These are phyloP conservation scores for Sugiyamaella marilandica DNA, from an alignment of 805 yeast species.

Conservation along the genomic window DNA sequence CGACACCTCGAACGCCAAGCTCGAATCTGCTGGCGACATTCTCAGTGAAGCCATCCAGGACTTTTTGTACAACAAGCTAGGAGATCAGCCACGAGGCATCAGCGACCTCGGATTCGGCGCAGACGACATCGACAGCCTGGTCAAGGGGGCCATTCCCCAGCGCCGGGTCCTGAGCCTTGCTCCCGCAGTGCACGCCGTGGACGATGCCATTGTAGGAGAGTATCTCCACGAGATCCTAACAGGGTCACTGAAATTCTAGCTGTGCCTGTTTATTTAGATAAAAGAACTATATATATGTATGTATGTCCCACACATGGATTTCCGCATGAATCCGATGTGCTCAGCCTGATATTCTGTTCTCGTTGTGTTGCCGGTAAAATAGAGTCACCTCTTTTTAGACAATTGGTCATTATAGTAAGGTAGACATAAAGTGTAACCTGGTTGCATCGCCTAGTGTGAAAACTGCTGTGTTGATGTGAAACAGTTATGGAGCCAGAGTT, in stretches of 20 bases:
- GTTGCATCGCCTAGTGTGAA: no score
- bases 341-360: no score
- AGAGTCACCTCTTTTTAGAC: no score
- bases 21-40: constrained; percentile 37
- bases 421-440: no score
- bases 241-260: constrained; percentile 20
- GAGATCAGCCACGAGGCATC: constrained; percentile 37
- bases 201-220: constrained; percentile 28
- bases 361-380: no score
- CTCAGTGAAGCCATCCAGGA: constrained; percentile 34
- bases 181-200: constrained; percentile 29
- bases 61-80: constrained; percentile 32
- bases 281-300: no score
- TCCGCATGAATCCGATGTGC: no score
- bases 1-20: constrained; percentile 33
- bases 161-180: constrained; percentile 36
- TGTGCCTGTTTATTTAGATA: no score
- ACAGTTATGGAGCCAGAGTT: no score
- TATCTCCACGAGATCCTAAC: constrained; percentile 27
- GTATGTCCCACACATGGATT: no score
- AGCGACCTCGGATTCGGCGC: constrained; percentile 32
- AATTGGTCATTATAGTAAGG: no score
- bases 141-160: constrained; percentile 38
- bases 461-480: no score
- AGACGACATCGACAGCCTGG: constrained; percentile 34